Base-by-base conservation (phyloP, 805 yeast genomes). In the Suhomyces pyralidae region DNA sequence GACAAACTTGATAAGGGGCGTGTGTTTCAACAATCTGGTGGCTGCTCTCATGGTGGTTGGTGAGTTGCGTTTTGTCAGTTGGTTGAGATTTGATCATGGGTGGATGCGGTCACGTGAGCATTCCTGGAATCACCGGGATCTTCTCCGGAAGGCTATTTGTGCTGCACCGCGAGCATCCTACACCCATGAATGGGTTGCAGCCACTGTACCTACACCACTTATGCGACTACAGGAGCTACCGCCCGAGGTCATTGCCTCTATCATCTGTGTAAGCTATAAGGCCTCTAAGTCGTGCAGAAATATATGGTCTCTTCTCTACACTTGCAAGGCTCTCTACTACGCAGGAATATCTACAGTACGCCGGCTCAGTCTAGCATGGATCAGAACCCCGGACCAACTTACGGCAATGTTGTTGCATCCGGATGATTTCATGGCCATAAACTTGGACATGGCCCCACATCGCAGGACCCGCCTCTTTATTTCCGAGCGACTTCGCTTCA, bases 1-100 rank as follows among this genome's bases (percentile, higher is more conserved):
- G 46, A 90, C 81, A 66, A 93, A 93, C 64, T 86, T 87, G 72
- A 93, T 93, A 68, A 84, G 76, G 14, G 96, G 97, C 22, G 79
- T 76, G 64, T 81, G 79, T 58, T 73, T 68, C 50, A 72, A 63
- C 55, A 73, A 61, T 50, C 67, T 61, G 25, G 64, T 53, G 19
- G 73, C 58, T 44, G 65, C 59, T 61, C 63, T 74, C 80, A 75
- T 75, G 40, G 15, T 45, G 14, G 34, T n/a, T 38, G 24, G 24
- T 38, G 2, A 28, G 42, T 38, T 17, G 42, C 24, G 20, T 5
- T 38, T 38, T 38, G 32, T 28, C 14, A 12, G 32, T 38, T 22
- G 3, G 22, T 3, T 3, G 17, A 5, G 14, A 14, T 38, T 38
- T 38, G 42, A 38, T 38, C 42, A 38, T 38, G 17, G 42, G 42